A percentile compares a stretch with the other conserved stretches of the same genome.
Conservation (phyloP, 345 rosid genomes). For the Citrus unshiu region DNA sequence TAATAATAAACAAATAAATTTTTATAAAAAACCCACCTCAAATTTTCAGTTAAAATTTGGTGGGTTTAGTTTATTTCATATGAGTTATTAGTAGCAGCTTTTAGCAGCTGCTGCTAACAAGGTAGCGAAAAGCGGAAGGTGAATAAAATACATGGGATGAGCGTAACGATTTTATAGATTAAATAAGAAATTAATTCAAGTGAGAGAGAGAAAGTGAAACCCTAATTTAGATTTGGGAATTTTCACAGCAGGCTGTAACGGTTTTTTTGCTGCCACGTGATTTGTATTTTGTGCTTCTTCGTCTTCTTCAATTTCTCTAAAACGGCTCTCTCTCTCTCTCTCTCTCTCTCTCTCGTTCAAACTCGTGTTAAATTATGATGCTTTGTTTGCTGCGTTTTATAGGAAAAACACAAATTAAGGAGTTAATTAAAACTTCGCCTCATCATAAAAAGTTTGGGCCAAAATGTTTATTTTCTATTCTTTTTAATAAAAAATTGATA, state of each 20-base stretch:
- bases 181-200: background rate
- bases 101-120: slow-evolving; percentile 15
- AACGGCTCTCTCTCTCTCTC: slow-evolving; percentile 27
- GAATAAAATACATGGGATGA: background rate
- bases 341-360: background rate
- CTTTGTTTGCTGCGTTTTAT: background rate
- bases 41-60: background rate
- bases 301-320: slow-evolving; percentile 4
- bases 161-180: background rate
- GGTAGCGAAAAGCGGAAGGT: background rate
- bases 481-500: background rate
- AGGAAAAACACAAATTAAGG: background rate
- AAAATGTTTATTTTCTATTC: background rate
- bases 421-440: background rate
- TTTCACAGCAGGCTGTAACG: slow-evolving; percentile 37
- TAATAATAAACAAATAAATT: background rate
- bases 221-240: slow-evolving; percentile 21
- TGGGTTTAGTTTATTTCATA: background rate
- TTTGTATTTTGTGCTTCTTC: slow-evolving; percentile 18
- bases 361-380: background rate
- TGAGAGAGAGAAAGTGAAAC: slow-evolving; percentile 1
- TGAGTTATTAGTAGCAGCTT: background rate
- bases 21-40: slow-evolving; percentile 26
- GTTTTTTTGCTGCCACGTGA: slow-evolving; percentile 46
- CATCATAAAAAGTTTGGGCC: background rate